A percentile compares a stretch with the other conserved stretches of the same genome.
Conservation (phyloP, 2,329 filamentous ascomycete species). For the Paradendryphiella salina region DNA sequence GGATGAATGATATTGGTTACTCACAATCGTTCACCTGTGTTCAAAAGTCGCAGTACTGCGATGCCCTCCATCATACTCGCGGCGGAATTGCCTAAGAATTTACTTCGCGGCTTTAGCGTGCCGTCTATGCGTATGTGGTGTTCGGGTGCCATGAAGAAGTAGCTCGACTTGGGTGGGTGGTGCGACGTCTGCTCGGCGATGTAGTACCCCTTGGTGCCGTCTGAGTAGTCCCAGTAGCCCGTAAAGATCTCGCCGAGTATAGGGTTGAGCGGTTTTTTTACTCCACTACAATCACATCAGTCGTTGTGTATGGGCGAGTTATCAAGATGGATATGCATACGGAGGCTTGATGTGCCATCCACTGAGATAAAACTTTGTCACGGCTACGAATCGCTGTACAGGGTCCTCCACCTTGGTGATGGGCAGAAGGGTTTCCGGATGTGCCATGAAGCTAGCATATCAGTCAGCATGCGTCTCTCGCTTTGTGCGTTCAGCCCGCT, state of each 20-base stretch:
- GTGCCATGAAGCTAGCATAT: constrained; percentile 87
- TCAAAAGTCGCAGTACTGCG: constrained; percentile 80
- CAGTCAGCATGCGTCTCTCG: constrained; percentile 20
- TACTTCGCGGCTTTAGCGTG: constrained; percentile 90
- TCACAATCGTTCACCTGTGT: constrained; percentile 88
- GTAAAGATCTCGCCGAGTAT: constrained; percentile 94
- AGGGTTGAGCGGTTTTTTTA: constrained; percentile 97
- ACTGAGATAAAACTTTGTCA: constrained; percentile 97
- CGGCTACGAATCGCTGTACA: constrained; percentile 83
- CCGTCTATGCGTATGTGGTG: constrained; percentile 95
- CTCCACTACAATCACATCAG: constrained; percentile 65
- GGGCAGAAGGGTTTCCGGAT: constrained; percentile 90
- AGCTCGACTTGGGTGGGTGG: constrained; percentile 97
- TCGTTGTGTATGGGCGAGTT: constrained; percentile 18
- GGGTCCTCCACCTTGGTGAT: constrained; percentile 90
- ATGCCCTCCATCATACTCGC: constrained; percentile 98
- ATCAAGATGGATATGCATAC: constrained; percentile 58
- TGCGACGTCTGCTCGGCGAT: constrained; percentile 97
- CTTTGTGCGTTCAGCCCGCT: not conserved
- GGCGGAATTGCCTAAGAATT: constrained; percentile 94
- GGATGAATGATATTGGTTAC: not conserved
- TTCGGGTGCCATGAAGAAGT: constrained; percentile 96
- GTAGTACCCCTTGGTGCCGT: constrained; percentile 87
- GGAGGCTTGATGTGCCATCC: constrained; percentile 99
- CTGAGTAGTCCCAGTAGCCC: constrained; percentile 91